Percentiles rank a stretch among this genome's conserved stretches.
These are phyloP conservation scores for Melastoma malabathricum DNA, from an alignment of 345 rosid genomes.

Conservation along the genomic window DNA sequence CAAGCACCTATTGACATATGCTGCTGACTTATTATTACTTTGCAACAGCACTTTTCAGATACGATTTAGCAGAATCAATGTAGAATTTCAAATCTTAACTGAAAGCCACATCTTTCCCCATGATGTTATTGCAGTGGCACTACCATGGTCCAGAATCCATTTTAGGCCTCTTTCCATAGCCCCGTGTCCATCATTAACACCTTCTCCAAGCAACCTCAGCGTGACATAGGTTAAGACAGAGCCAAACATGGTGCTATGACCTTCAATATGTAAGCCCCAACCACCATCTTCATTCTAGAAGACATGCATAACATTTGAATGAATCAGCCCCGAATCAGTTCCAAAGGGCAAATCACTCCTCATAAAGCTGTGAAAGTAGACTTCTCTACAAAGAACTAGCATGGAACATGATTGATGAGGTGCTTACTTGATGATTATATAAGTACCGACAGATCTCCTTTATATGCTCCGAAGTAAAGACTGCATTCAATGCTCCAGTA, in stretches of 20 bases:
- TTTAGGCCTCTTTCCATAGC: slow-evolving; percentile 31
- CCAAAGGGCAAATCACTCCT: too few species aligned
- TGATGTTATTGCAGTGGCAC: slow-evolving; percentile 6
- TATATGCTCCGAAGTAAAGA: slow-evolving; percentile 21
- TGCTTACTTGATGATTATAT: slow-evolving; percentile 26
- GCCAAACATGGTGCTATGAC: slow-evolving; percentile 47
- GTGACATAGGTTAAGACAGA: slow-evolving; percentile 33
- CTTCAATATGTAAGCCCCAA: slow-evolving; percentile 68
- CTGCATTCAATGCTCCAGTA: slow-evolving; percentile 24
- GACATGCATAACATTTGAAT: too few species aligned
- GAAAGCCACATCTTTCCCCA: slow-evolving; percentile 41
- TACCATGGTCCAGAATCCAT: slow-evolving; percentile 6
- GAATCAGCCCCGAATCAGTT: too few species aligned
- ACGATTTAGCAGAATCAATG: background rate
- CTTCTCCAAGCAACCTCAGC: slow-evolving; percentile 38
- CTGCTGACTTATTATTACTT: too few species aligned
- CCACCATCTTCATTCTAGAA: slow-evolving; percentile 62
- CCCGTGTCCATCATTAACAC: slow-evolving; percentile 23
- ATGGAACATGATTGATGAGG: too few species aligned
- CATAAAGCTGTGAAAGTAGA: background rate
- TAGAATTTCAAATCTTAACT: slow-evolving; percentile 11
- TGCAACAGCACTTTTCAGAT: too few species aligned
- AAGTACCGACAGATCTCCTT: slow-evolving; percentile 26
- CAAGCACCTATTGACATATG: slow-evolving; percentile 29
- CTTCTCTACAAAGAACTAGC: background rate